These are phyloP conservation scores for Polytrichum formosum DNA, from an alignment of 225 moss, liverwort and hornwort genomes.

Conservation along the genomic window DNA sequence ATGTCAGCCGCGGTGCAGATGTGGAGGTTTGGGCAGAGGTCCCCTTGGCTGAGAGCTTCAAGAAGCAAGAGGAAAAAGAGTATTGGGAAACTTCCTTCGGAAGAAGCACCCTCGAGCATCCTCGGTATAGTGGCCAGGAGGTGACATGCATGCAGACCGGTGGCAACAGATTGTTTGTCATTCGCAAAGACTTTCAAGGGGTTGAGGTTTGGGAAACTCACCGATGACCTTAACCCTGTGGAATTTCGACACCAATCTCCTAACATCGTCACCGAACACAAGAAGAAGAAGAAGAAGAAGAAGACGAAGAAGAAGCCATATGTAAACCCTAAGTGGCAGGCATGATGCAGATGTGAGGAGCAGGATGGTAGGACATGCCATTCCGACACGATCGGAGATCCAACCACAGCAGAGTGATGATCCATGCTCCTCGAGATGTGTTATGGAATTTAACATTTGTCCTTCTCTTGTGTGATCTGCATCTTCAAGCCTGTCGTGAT, in stretches of 20 bases:
- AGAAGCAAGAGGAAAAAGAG: slow-evolving; percentile 65
- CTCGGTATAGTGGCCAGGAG: slow-evolving; percentile 61
- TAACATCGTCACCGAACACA: background rate
- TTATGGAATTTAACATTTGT: too few species aligned
- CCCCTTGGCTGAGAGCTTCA: slow-evolving; percentile 68
- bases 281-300: background rate
- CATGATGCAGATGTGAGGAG: too few species aligned
- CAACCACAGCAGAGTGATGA: too few species aligned
- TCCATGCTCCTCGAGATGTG: too few species aligned
- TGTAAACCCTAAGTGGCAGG: too few species aligned
- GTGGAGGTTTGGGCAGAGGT: slow-evolving; percentile 92
- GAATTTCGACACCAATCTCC: background rate
- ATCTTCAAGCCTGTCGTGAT: too few species aligned
- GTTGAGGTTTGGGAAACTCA: slow-evolving; percentile 88
- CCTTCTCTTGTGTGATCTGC: too few species aligned
- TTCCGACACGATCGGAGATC: too few species aligned
- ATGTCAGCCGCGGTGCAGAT: slow-evolving; percentile 65
- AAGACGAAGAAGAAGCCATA: too few species aligned
- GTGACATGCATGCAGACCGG: slow-evolving; percentile 72
- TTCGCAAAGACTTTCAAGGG: slow-evolving; percentile 78
- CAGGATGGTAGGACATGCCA: too few species aligned
- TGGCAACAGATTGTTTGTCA: slow-evolving; percentile 66
- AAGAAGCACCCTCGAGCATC: slow-evolving; percentile 65
- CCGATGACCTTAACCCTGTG: background rate
- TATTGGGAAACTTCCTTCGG: slow-evolving; percentile 77